phyloP scores from a whole-genome alignment of 1,139 yeast species.

The Nakaseomyces delphensis region DNA sequence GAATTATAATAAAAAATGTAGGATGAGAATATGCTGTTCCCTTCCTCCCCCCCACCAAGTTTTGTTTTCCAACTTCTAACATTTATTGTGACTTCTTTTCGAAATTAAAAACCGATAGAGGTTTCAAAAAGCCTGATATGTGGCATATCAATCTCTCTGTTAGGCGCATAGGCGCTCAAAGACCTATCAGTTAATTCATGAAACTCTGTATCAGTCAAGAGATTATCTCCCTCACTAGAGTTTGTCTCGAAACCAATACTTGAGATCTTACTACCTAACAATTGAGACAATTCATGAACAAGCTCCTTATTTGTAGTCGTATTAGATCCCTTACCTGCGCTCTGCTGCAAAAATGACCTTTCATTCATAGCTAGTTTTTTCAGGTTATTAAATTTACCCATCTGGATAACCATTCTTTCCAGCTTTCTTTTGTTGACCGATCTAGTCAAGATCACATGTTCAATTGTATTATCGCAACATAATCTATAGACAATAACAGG shows the following conservation, averaged over 20 bases:
- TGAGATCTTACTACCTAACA: slow-evolving; percentile 24
- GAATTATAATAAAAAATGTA: too few relatives aligned
- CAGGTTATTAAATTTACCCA: slow-evolving; percentile 66
- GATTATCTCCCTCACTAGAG: slow-evolving; percentile 16
- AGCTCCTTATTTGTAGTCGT: slow-evolving; percentile 25
- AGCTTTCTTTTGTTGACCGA: slow-evolving; percentile 73
- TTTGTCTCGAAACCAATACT: slow-evolving; percentile 24
- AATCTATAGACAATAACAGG: slow-evolving; percentile 79
- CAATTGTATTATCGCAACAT: slow-evolving; percentile 69
- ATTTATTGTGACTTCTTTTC: background rate
- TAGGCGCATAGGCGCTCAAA: slow-evolving; percentile 36
- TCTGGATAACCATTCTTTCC: slow-evolving; percentile 74
- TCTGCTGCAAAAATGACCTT: slow-evolving; percentile 23
- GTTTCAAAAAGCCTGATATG: slow-evolving; percentile 30
- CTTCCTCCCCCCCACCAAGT: too few relatives aligned
- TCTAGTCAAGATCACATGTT: slow-evolving; percentile 66
- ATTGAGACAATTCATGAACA: slow-evolving; percentile 27
- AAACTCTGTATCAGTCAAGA: slow-evolving; percentile 38
- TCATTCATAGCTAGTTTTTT: slow-evolving; percentile 34
- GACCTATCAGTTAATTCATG: slow-evolving; percentile 49
- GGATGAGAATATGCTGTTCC: too few relatives aligned
- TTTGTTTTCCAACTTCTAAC: too few relatives aligned
- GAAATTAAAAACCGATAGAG: slow-evolving; percentile 17
- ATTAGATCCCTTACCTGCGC: slow-evolving; percentile 12
- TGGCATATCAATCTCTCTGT: slow-evolving; percentile 21